phyloP scores from a whole-genome alignment of 306 rosid genomes.

The Vigna hirtella region DNA sequence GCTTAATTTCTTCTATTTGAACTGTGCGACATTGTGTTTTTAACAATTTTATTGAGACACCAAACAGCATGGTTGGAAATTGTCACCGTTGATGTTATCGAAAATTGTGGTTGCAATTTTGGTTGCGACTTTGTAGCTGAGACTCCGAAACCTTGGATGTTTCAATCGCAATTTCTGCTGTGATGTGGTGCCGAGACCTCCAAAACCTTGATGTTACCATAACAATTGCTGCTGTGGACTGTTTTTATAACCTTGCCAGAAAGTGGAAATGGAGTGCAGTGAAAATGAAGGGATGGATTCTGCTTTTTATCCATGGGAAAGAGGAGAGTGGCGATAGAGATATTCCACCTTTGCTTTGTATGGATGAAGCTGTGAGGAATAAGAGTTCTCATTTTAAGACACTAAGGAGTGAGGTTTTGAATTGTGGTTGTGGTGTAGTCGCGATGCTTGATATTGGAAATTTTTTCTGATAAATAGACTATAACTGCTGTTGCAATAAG shows the following conservation, averaged over 20 bases:
- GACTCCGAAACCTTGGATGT: neutral
- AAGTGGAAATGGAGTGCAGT: constrained; percentile 21
- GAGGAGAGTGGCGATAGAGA: constrained; percentile 8
- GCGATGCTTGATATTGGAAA: no score
- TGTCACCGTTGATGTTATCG: neutral
- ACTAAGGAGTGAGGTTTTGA: no score
- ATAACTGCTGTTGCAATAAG: no score
- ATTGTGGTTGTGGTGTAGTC: no score
- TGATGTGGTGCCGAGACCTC: neutral
- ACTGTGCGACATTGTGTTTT: neutral
- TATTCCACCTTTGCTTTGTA: neutral
- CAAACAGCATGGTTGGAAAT: neutral
- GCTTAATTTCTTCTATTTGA: neutral
- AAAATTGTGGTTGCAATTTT: neutral
- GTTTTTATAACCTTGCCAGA: neutral
- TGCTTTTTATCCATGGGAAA: constrained; percentile 15
- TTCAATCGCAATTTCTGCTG: neutral
- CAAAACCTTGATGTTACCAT: neutral
- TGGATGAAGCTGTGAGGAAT: neutral
- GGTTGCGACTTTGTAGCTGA: neutral
- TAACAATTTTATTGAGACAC: neutral
- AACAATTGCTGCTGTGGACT: neutral
- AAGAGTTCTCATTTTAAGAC: neutral
- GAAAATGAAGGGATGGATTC: constrained; percentile 22
- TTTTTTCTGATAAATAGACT: no score